Percentiles rank a stretch among this genome's conserved stretches.
These are phyloP conservation scores for Omphalea diandra DNA, from an alignment of 441 rosid genomes.

Conservation along the genomic window DNA sequence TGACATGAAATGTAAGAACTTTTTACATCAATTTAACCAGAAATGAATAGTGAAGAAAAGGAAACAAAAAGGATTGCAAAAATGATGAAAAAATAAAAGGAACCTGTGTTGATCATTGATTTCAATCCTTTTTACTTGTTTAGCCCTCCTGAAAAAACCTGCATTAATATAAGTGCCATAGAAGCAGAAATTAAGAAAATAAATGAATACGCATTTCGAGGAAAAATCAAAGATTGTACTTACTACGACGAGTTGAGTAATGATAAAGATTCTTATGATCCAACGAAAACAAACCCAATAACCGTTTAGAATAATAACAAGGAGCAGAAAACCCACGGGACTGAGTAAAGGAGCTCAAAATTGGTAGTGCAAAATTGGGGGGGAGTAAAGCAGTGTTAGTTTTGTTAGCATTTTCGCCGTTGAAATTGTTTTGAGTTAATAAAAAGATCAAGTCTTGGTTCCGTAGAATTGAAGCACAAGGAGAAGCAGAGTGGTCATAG, in stretches of 20 bases:
- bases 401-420: background rate
- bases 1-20: background rate
- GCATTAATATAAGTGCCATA: conserved; percentile 20
- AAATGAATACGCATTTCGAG: background rate
- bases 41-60: background rate
- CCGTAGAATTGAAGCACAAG: conserved; percentile 2
- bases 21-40: background rate
- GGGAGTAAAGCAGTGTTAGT: background rate
- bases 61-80: background rate
- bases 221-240: conserved; percentile 22
- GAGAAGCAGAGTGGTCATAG: conserved; percentile 26
- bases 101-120: conserved; percentile 86
- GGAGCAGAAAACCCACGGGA: conserved; percentile 30
- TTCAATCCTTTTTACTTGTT: conserved; percentile 69
- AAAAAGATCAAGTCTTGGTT: conserved; percentile 5
- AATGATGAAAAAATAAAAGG: background rate
- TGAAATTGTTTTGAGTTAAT: background rate
- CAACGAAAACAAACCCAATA: conserved; percentile 42
- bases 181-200: background rate
- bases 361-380: conserved; percentile 24
- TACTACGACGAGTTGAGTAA: conserved; percentile 47
- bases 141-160: conserved; percentile 84
- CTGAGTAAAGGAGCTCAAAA: conserved; percentile 23
- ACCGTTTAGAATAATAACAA: conserved; percentile 27
- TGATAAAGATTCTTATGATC: conserved; percentile 26